Evolutionary conservation across 768 basidiomycete genomes (phyloP).

Genomic region (Lentinula lateritia): DNA sequence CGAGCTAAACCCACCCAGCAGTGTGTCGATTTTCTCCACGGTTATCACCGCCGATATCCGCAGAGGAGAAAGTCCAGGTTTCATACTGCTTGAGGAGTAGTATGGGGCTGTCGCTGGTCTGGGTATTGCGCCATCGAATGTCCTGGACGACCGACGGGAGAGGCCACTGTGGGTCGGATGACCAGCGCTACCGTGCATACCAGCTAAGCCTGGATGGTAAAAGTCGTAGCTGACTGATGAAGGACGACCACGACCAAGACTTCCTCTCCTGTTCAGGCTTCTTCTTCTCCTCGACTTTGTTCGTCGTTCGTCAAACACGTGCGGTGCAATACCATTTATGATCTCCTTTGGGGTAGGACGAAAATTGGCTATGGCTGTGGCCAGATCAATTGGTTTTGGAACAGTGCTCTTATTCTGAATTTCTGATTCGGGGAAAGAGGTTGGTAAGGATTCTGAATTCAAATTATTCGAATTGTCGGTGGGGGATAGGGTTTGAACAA

Average conservation of each 20-base stretch:
- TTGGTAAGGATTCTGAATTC: background rate
- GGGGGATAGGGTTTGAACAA: background rate
- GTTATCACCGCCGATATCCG: conserved; percentile 3
- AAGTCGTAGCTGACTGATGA: background rate
- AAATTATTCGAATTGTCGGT: background rate
- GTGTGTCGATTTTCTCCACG: conserved; percentile 3
- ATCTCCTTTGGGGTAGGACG: conserved; percentile 35
- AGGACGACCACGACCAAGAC: background rate
- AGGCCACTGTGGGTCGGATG: background rate
- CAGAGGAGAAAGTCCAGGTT: background rate
- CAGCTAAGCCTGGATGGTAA: background rate
- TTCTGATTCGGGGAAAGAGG: background rate
- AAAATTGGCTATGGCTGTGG: conserved; percentile 32
- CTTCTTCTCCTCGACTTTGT: conserved; percentile 12
- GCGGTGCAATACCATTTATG: conserved; percentile 40
- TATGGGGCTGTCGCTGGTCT: background rate
- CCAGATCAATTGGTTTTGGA: conserved; percentile 1
- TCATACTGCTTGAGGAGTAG: background rate
- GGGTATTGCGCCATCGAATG: background rate
- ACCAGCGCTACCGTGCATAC: conserved; percentile 1
- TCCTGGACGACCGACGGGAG: background rate
- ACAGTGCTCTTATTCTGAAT: background rate
- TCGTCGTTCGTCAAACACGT: conserved; percentile 35
- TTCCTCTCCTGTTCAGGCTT: background rate
- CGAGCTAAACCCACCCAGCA: background rate